Evolutionary conservation across 2,329 filamentous ascomycete species (phyloP), one percentile per base, ranked within the genome.

Genomic region (Penicillium sp.): DNA sequence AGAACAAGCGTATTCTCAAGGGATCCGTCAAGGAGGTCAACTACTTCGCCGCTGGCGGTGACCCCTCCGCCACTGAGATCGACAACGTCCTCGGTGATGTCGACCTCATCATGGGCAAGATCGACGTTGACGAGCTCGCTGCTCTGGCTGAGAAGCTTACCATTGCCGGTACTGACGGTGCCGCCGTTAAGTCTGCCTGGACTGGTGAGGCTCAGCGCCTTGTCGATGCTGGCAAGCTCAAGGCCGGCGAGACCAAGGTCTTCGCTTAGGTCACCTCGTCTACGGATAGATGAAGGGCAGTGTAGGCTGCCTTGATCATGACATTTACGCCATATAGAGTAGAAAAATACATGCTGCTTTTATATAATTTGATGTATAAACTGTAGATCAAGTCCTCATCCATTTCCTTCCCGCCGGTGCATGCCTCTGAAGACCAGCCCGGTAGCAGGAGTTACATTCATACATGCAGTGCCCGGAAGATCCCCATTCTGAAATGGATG

Each of bases 1-100:
- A 99, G 88, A 99, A 99, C 83, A 96, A 96, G 83, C 89, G 93
- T 79, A 87, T 97, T 40, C 84, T 99, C 63, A 90, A 95, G 73
- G 85, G 83, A 55, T 90, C 88, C 58, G 88, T 92, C 74, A 99
- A 99, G 81, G 93, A 99, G 61, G 91, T 88, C 65, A 96, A 96
- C 80, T 99, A 99, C 83, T 96, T 99, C 72, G 80, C 78, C 49
- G 77, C 80, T 37, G 87, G 84, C 46, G 87, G 84, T 46, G 87
- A 91, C 52, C 76, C 85, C 22, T 80, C 87, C n/a, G 78, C 88
- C 12, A 76, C 82, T 10, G 82, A 89, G 67, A 89, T 99, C 60
- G 91, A 97, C 66, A 76, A 79, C 28, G 89, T 93, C 1, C 80
- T 97, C 31, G 81, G 80, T 63, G 92, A 96, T 59, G 88, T 95